Conservation (phyloP, 768 basidiomycete genomes). For the Scleroderma citrinum region DNA sequence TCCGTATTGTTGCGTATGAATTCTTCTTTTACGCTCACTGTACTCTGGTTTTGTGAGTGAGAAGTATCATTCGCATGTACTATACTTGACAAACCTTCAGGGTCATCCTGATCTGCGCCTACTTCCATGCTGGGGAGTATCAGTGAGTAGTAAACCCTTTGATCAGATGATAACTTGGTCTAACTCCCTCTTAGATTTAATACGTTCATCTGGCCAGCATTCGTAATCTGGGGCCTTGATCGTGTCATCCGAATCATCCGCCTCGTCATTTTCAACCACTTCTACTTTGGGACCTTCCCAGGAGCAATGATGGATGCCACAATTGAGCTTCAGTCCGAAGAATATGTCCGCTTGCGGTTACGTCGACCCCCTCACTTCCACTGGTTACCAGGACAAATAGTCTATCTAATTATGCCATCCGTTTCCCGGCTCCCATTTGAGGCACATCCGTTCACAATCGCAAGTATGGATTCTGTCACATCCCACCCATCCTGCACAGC, state of each 20-base stretch:
- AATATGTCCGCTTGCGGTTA: constrained; percentile 40
- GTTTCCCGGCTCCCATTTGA: constrained; percentile 39
- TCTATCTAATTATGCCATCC: constrained; percentile 43
- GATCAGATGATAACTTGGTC: constrained; percentile 34
- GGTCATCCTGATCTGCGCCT: constrained; percentile 26
- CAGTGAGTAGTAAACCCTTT: constrained; percentile 6
- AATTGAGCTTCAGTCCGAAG: constrained; percentile 38
- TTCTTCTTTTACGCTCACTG: constrained; percentile 45
- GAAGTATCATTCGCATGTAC: neutral
- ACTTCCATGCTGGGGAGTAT: constrained; percentile 22
- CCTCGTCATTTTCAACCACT: constrained; percentile 36
- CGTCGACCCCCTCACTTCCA: constrained; percentile 39
- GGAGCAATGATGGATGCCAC: constrained; percentile 26
- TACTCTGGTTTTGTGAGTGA: constrained; percentile 30
- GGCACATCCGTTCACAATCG: constrained; percentile 54
- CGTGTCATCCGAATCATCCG: constrained; percentile 40
- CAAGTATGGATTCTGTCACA: constrained; percentile 26
- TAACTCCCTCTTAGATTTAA: constrained; percentile 8
- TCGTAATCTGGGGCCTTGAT: constrained; percentile 51
- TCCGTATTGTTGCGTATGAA: constrained; percentile 42
- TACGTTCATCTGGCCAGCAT: constrained; percentile 41
- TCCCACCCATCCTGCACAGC: neutral
- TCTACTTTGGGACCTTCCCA: constrained; percentile 24
- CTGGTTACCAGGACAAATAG: constrained; percentile 47
- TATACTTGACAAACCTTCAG: constrained; percentile 9